Evolutionary conservation across 2,329 filamentous ascomycete species (phyloP).

Genomic region (Cryphonectria carpinicola): DNA sequence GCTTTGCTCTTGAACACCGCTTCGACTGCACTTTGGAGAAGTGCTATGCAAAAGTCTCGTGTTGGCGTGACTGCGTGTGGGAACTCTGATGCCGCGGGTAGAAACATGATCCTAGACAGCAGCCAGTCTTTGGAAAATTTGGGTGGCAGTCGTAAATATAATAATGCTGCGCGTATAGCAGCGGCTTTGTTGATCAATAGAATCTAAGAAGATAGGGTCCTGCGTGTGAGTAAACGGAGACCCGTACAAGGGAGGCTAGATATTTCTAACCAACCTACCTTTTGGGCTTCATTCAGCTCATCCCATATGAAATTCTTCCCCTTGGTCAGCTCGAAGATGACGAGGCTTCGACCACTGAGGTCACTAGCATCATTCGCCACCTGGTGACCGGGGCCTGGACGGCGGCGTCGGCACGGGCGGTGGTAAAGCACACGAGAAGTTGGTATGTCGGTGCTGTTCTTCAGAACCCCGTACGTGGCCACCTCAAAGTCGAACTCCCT

Average conservation of each 20-base stretch:
- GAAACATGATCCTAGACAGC: neutral
- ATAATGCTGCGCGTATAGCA: neutral
- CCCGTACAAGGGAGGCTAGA: neutral
- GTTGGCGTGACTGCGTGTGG: neutral
- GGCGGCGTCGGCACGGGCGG: neutral
- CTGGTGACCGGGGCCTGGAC: neutral
- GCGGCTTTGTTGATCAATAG: neutral
- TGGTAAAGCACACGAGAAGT: neutral
- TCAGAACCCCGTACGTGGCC: neutral
- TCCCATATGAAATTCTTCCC: slow-evolving; percentile 4
- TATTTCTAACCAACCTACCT: neutral
- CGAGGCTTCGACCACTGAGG: neutral
- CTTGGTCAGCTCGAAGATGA: slow-evolving; percentile 1
- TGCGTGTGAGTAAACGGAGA: neutral
- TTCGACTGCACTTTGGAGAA: neutral
- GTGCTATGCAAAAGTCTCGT: neutral
- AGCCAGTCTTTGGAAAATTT: neutral
- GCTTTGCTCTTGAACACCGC: neutral
- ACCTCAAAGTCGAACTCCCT: slow-evolving; percentile 4
- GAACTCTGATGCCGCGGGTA: neutral
- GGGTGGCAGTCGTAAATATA: neutral
- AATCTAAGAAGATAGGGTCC: neutral
- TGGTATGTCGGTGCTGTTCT: neutral
- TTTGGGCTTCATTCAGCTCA: neutral
- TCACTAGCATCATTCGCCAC: neutral